Conservation (phyloP, 176 grass and related monocot species). For the Oryza longistaminata region DNA sequence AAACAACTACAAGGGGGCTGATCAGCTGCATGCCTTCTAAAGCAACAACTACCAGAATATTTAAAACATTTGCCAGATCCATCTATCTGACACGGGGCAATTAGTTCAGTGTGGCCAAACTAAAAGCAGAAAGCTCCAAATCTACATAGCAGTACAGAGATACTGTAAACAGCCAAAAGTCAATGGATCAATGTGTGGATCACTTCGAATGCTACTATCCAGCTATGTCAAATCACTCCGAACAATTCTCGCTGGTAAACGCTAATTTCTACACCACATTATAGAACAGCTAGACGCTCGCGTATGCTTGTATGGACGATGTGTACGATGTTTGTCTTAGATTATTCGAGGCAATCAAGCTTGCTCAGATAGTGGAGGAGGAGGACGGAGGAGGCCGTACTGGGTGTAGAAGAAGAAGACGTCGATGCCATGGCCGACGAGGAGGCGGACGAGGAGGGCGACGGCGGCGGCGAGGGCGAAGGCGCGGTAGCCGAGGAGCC, state of each 20-base stretch:
- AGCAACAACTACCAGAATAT: neutral
- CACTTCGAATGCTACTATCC: neutral
- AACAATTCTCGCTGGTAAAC: neutral
- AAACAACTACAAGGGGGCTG: neutral
- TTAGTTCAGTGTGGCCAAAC: neutral
- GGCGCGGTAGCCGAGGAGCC: conserved; percentile 59
- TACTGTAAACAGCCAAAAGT: neutral
- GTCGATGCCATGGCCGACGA: conserved; percentile 1
- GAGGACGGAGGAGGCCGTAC: conserved; percentile 23
- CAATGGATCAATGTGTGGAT: neutral
- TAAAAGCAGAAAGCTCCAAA: neutral
- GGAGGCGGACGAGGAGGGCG: conserved; percentile 38
- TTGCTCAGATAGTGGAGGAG: neutral
- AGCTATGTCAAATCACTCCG: neutral
- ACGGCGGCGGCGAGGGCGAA: conserved; percentile 45
- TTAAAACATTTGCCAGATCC: neutral
- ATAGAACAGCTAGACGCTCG: neutral
- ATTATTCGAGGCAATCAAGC: neutral
- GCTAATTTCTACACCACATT: neutral
- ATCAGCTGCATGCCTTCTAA: neutral
- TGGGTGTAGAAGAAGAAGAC: conserved; percentile 64
- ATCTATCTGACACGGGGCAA: neutral
- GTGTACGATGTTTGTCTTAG: neutral
- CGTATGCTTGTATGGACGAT: neutral
- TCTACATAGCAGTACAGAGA: neutral